These are phyloP conservation scores for Paramecium octaurelia DNA, from an alignment of 73 alveolate species.

Conservation along the genomic window DNA sequence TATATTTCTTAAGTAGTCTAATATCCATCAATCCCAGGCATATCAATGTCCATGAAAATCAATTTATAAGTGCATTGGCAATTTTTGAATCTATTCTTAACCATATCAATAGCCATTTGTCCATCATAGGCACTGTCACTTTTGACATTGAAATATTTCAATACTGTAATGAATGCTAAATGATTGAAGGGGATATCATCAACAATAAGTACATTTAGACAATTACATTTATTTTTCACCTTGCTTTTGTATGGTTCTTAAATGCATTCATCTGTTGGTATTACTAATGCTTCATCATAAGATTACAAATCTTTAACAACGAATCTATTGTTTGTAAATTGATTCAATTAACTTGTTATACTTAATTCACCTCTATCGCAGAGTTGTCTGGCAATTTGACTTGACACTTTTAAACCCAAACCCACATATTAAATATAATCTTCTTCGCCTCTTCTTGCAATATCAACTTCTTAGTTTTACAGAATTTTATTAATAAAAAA, in stretches of 20 bases:
- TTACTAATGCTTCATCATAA: not conserved
- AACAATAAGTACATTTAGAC: not conserved
- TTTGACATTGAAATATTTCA: not conserved
- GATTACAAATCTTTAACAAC: not conserved
- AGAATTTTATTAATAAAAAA: not conserved
- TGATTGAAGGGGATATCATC: not conserved
- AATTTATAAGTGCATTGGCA: not conserved
- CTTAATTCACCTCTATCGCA: not conserved
- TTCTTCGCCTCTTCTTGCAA: not conserved
- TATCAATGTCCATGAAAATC: not conserved
- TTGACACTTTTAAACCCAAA: not conserved
- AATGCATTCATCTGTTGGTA: slow-evolving; percentile 4
- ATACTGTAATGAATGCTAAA: not conserved
- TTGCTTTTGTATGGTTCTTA: slow-evolving; percentile 9
- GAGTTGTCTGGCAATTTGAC: not conserved
- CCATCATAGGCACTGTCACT: slow-evolving; percentile 49
- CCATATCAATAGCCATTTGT: not conserved
- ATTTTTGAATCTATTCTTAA: not conserved
- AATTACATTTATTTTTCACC: not conserved
- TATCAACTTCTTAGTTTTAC: not conserved
- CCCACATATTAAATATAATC: slow-evolving; percentile 3
- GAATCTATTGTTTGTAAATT: not conserved
- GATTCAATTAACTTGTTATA: not conserved
- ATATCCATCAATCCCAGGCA: not conserved
- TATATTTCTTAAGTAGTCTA: not conserved